Conservation (phyloP, 2,329 filamentous ascomycete genomes). For the Lachnellula occidentalis region DNA sequence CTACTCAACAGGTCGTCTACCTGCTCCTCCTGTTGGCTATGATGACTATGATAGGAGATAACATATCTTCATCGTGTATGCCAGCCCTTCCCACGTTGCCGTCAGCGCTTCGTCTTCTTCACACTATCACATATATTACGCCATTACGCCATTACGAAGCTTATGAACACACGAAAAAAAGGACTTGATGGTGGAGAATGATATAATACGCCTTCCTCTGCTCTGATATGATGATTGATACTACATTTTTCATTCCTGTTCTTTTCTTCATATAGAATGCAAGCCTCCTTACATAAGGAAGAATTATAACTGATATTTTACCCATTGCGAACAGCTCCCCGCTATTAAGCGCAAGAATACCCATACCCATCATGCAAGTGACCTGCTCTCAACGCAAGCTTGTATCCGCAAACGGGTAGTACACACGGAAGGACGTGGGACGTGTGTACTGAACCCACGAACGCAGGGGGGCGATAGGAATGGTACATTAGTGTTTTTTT, state of each 20-base stretch:
- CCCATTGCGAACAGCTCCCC: slow-evolving; percentile 24
- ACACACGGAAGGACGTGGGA: too few species aligned
- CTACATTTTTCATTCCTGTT: slow-evolving; percentile 8
- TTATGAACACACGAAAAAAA: background rate
- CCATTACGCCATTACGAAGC: background rate
- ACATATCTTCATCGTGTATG: slow-evolving; percentile 3
- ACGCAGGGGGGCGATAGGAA: background rate
- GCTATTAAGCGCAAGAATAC: slow-evolving; percentile 15
- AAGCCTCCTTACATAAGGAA: slow-evolving; percentile 18
- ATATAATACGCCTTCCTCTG: background rate
- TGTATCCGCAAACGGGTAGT: slow-evolving; percentile 16
- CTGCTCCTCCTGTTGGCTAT: slow-evolving; percentile 30
- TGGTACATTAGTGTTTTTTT: background rate
- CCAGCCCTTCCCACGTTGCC: background rate
- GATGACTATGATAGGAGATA: slow-evolving; percentile 14
- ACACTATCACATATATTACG: background rate
- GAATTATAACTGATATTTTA: slow-evolving; percentile 29
- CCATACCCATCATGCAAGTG: slow-evolving; percentile 16
- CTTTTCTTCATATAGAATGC: slow-evolving; percentile 11
- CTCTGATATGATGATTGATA: slow-evolving; percentile 5
- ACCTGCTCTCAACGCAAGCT: slow-evolving; percentile 25
- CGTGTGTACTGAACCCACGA: too few species aligned
- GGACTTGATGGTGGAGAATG: background rate
- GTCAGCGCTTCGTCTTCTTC: background rate
- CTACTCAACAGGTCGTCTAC: slow-evolving; percentile 33